These are phyloP conservation scores for Kickxella alabastrina DNA, from an alignment of 192 early-diverging fungal genomes.

Conservation along the genomic window DNA sequence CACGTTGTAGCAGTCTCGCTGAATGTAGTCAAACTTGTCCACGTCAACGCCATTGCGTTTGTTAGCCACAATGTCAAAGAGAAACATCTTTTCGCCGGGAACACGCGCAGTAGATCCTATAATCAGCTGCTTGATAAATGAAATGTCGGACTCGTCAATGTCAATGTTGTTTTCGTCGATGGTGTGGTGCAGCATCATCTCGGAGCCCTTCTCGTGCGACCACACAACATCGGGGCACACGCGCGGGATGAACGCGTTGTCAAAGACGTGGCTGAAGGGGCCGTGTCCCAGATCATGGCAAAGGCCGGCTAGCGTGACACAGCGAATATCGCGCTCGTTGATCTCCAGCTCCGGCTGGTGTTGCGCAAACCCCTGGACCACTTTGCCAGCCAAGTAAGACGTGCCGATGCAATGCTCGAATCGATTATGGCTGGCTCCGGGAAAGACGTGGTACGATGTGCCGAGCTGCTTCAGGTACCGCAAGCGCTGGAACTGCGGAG, in stretches of 20 bases:
- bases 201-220: slow-evolving; percentile 76
- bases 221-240: slow-evolving; percentile 53
- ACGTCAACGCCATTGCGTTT: slow-evolving; percentile 91
- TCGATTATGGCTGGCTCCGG: slow-evolving; percentile 90
- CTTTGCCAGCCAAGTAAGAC: slow-evolving; percentile 69
- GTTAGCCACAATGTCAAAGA: slow-evolving; percentile 98
- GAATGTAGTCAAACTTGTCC: slow-evolving; percentile 84
- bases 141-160: slow-evolving; percentile 55
- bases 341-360: slow-evolving; percentile 80
- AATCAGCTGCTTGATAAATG: slow-evolving; percentile 72
- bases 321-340: slow-evolving; percentile 72
- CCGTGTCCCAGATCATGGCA: slow-evolving; percentile 98
- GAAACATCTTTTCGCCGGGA: slow-evolving; percentile 57
- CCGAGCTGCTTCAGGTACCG: slow-evolving; percentile 91
- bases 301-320: slow-evolving; percentile 85
- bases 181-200: slow-evolving; percentile 81
- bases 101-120: slow-evolving; percentile 48
- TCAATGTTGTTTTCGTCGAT: slow-evolving; percentile 72
- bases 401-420: slow-evolving; percentile 96
- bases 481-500: slow-evolving; percentile 92
- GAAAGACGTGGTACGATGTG: slow-evolving; percentile 84
- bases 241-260: slow-evolving; percentile 77
- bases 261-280: slow-evolving; percentile 95
- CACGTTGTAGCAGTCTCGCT: slow-evolving; percentile 75
- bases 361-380: slow-evolving; percentile 65